Base-by-base conservation (phyloP, 768 basidiomycete genomes). In the Suillus plorans region DNA sequence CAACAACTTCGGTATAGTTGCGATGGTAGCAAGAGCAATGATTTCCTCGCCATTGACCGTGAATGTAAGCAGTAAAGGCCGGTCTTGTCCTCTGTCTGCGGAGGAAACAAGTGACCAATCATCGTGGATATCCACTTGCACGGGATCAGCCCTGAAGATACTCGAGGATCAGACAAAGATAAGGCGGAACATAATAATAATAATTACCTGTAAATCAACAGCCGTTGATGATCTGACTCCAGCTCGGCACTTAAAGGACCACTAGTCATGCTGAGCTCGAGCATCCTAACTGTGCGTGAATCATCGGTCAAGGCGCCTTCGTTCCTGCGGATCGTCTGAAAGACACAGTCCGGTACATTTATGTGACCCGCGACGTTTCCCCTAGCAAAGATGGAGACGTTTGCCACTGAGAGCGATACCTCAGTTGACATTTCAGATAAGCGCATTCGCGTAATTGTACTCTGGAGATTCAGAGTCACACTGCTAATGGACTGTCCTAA, bases 401-500 rank as follows among this genome's bases (percentile, higher is more conserved):
- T 80, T n/a, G 80, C 77, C 14, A 95, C 80, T 6, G 84, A 80
- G n/a, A 92, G 75, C 14, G 88, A 89, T 4, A 94, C 72, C 63
- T 91, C 90, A 53, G 87, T 85, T 16, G 80, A 71, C 52, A 75
- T 73, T 36, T 88, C 87, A 9, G 87, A 88, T 53, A 95, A 75
- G 64, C 83, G 84, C 18, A 90, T 91, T 22, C 88, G 84, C 53
- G 95, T 70, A 25, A 89, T 78, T 10, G 88, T 82, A 59, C 90
- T 81, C 28, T 81, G 78, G 62, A 96, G 78, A 64, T 88, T 82
- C 34, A 97, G 79, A 36, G 84, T 85, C 57, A 91, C 79, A 36
- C 81, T 82, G 63, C 89, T 89, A 69, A 98, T 95, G 1, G 91
- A 91, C 70, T 92, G 91, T 9, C 94, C 94, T 34, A 98, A 85